Percentiles rank a stretch among this genome's conserved stretches.
Evolutionary conservation across 805 yeast species (phyloP).

Genomic region (Ogataea nonfermentans): DNA sequence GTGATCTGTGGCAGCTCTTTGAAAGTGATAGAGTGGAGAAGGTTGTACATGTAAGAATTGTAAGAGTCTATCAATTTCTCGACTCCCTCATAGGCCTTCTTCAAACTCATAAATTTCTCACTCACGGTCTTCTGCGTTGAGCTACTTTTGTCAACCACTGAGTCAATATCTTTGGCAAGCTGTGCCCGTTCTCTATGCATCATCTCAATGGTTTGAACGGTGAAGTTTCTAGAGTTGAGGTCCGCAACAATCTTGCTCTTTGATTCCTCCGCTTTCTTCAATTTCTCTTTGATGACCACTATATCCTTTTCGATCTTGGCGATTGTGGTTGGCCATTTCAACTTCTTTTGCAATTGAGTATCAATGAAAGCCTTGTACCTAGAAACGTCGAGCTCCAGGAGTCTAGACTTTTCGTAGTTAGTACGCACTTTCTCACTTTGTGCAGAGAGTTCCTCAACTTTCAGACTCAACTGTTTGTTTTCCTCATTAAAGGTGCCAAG

Average conservation of each 20-base stretch:
- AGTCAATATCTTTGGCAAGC: conserved; percentile 52
- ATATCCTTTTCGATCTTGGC: conserved; percentile 59
- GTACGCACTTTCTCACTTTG: conserved; percentile 48
- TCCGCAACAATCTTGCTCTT: conserved; percentile 41
- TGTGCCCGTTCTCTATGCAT: conserved; percentile 62
- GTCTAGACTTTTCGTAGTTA: conserved; percentile 55
- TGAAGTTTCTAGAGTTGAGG: conserved; percentile 54
- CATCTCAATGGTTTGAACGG: conserved; percentile 60
- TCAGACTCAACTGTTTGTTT: conserved; percentile 38
- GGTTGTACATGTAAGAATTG: conserved; percentile 51
- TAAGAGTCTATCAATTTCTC: conserved; percentile 54
- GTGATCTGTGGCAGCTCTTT: conserved; percentile 23
- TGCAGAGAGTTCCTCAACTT: conserved; percentile 41
- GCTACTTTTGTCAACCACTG: conserved; percentile 35
- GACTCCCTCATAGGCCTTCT: conserved; percentile 48
- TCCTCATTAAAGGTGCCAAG: conserved; percentile 40
- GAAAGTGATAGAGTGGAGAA: conserved; percentile 35
- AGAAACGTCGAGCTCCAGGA: conserved; percentile 65
- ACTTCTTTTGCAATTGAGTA: conserved; percentile 60
- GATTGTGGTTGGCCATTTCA: conserved; percentile 61
- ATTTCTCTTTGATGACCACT: conserved; percentile 38
- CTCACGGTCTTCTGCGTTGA: conserved; percentile 48
- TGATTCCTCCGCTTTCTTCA: conserved; percentile 38
- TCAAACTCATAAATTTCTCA: conserved; percentile 50
- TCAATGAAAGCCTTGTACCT: conserved; percentile 73